A percentile compares a stretch with the other conserved stretches of the same genome.
phyloP scores from a whole-genome alignment of 768 basidiomycete species.

The Kwoniella shandongensis region DNA sequence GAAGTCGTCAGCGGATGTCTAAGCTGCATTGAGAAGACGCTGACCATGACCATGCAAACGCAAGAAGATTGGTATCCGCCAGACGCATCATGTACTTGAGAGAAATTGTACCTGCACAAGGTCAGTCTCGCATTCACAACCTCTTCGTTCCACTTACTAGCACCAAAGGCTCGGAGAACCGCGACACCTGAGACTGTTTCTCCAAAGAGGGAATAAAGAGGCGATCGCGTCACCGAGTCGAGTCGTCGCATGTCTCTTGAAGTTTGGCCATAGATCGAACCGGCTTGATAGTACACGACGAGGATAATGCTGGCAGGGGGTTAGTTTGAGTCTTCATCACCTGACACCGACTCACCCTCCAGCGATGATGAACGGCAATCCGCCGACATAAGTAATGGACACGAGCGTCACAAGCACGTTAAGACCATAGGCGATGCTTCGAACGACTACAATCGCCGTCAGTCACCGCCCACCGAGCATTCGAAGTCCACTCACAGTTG shows the following conservation, averaged over 20 bases:
- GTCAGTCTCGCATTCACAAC: too few species aligned
- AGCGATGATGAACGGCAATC: slow-evolving; percentile 68
- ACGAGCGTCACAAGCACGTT: slow-evolving; percentile 69
- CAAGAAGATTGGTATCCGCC: slow-evolving; percentile 42
- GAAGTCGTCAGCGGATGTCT: slow-evolving; percentile 4
- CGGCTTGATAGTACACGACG: slow-evolving; percentile 54
- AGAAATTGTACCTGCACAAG: slow-evolving; percentile 36
- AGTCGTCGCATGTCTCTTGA: slow-evolving; percentile 61
- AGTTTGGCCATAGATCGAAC: slow-evolving; percentile 72
- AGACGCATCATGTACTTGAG: slow-evolving; percentile 42
- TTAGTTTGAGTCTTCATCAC: not conserved
- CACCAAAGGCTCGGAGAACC: slow-evolving; percentile 78
- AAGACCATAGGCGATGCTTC: slow-evolving; percentile 70
- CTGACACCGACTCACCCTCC: slow-evolving; percentile 37
- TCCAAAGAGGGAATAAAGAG: slow-evolving; percentile 60
- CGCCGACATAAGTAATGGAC: slow-evolving; percentile 76
- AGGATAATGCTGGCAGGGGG: slow-evolving; percentile 36
- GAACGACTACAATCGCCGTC: slow-evolving; percentile 37
- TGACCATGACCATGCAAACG: slow-evolving; percentile 76
- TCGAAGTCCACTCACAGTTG: slow-evolving; percentile 61
- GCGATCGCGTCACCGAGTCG: slow-evolving; percentile 59
- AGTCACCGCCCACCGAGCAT: not conserved
- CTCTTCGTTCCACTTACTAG: slow-evolving; percentile 57
- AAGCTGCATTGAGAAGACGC: slow-evolving; percentile 46
- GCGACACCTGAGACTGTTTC: slow-evolving; percentile 61